These are phyloP conservation scores for Trypanosoma avium DNA, from an alignment of 208 protist genomes.

Conservation along the genomic window DNA sequence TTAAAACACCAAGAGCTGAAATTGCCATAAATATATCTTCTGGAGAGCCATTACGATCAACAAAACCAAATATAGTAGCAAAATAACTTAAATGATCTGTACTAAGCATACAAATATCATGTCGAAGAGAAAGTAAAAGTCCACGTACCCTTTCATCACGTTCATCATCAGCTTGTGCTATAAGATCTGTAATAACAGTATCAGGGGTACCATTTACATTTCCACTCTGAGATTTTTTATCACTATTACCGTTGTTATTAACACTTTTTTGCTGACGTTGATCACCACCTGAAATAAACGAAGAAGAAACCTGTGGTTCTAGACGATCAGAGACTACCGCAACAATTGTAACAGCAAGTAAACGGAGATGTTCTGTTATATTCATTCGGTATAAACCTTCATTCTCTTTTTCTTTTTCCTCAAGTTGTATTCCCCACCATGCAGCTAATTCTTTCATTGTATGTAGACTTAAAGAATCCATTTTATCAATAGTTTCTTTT, in stretches of 20 bases:
- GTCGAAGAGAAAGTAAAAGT: slow-evolving; percentile 40
- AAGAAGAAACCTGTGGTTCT: not conserved
- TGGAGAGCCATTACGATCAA: slow-evolving; percentile 6
- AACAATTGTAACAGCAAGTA: slow-evolving; percentile 26
- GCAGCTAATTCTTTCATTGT: slow-evolving; percentile 15
- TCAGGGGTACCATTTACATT: not conserved
- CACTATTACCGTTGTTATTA: not conserved
- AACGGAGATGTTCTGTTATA: slow-evolving; percentile 22
- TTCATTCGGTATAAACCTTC: slow-evolving; percentile 14
- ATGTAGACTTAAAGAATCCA: slow-evolving; percentile 8
- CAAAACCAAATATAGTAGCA: slow-evolving; percentile 23
- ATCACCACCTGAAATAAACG: not conserved
- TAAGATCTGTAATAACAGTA: not conserved
- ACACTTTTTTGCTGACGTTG: not conserved
- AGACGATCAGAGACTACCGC: slow-evolving; percentile 10
- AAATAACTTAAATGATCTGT: slow-evolving; percentile 39
- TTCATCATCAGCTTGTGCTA: not conserved
- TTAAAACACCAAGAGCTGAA: slow-evolving; percentile 47
- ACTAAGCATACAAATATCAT: slow-evolving; percentile 44
- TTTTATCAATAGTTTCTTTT: slow-evolving; percentile 20
- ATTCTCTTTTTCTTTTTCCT: slow-evolving; percentile 3
- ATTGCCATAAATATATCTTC: slow-evolving; percentile 60
- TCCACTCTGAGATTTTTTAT: not conserved
- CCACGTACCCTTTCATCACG: slow-evolving; percentile 5
- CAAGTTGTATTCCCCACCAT: slow-evolving; percentile 20